These are phyloP conservation scores for Myriosclerotinia curreyana DNA, from an alignment of 2,329 filamentous ascomycete genomes.

Conservation along the genomic window DNA sequence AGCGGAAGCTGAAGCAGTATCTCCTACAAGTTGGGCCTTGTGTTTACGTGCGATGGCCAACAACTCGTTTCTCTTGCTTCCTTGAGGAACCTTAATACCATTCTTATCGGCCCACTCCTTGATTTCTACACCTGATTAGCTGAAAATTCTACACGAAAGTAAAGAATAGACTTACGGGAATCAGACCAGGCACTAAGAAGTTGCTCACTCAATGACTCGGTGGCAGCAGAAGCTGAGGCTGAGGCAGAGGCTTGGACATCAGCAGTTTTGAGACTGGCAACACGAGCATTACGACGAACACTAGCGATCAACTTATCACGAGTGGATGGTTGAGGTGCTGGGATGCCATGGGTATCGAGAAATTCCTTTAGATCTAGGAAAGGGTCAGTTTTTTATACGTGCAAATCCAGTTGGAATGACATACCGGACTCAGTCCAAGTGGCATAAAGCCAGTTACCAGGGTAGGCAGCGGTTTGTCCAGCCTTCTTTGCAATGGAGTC, in stretches of 20 bases:
- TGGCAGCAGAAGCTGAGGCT: conserved; percentile 65
- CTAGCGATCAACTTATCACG: conserved; percentile 86
- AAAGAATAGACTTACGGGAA: conserved; percentile 43
- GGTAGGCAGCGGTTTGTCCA: conserved; percentile 79
- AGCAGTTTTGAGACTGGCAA: conserved; percentile 68
- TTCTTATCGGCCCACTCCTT: conserved; percentile 95
- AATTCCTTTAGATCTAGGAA: conserved; percentile 78
- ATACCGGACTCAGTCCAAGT: conserved; percentile 74
- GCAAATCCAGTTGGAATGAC: neutral
- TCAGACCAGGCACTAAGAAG: conserved; percentile 90
- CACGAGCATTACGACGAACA: conserved; percentile 85
- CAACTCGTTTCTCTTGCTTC: conserved; percentile 82
- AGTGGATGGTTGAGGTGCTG: conserved; percentile 76
- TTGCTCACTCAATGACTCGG: conserved; percentile 73
- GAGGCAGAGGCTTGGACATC: conserved; percentile 58
- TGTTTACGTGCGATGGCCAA: conserved; percentile 87
- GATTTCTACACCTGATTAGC: conserved; percentile 52
- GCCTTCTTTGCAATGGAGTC: conserved; percentile 69
- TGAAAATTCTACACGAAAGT: neutral
- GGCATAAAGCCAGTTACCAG: conserved; percentile 90
- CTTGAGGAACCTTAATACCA: conserved; percentile 83
- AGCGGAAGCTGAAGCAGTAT: conserved; percentile 56
- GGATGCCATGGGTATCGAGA: conserved; percentile 84
- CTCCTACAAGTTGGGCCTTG: conserved; percentile 67
- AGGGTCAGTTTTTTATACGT: conserved; percentile 23